Evolutionary conservation across 2,329 filamentous ascomycete species (phyloP), one percentile per base, ranked within the genome.

Genomic region (Amylocarpus encephaloides): DNA sequence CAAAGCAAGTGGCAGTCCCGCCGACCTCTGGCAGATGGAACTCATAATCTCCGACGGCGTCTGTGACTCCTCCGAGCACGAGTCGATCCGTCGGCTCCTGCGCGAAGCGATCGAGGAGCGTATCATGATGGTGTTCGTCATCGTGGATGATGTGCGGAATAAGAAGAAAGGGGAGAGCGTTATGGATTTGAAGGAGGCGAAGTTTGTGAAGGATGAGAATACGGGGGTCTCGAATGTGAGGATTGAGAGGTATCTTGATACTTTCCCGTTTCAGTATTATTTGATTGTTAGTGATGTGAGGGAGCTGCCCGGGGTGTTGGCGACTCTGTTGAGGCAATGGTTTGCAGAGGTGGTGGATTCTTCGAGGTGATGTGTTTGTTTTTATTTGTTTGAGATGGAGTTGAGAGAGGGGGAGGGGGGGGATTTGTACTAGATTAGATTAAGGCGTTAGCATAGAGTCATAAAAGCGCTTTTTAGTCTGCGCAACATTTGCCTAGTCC

Each of bases 41-140:
- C 77, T 98, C 45, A 87, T 98, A 56, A 83, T 99, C 47, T 95
- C 88, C 0, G 93, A 99, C 63, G 93, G 94, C 7, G 81, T 97
- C 19, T 96, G 91, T 59, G 89, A 94, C 46, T 82, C 79, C 34
- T 73, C 76, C 1, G 85, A 91, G 43, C 92, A 97, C 67, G 88
- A 90, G 15, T 77, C 80, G 5, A 91, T 98, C 59, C 79, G 87
- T 13, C 76, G 88, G 5, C 76, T 97, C 18, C 82, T 98, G 10
- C 78, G 93, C 9, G 85, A 92, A 68, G 92, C 93, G 1, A 83
- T 90, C 63, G 91, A 96, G 68, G 88, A 96, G 70, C 78, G 90
- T 13, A 94, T 99, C 65, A 96, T 98, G 88, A 83, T 97, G 56
- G 92, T 98, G 5, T 99, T 98, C 67, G 88, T 98, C 61, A 86